Conservation (phyloP, 345 rosid species). For the Iberis pinnata region DNA sequence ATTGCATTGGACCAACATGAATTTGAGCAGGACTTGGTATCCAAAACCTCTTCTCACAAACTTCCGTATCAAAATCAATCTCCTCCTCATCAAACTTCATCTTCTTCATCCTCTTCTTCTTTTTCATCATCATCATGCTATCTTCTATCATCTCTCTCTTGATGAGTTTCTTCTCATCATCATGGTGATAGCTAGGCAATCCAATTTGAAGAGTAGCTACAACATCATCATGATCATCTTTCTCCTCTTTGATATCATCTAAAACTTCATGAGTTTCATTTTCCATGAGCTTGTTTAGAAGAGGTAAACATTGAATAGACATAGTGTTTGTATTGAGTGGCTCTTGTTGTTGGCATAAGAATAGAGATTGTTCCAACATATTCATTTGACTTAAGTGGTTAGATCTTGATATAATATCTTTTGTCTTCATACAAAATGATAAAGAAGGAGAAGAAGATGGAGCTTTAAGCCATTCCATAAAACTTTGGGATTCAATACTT, state of each 20-base stretch:
- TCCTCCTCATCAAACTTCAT: slow-evolving; percentile 7
- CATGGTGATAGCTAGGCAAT: slow-evolving; percentile 25
- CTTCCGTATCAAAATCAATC: slow-evolving; percentile 21
- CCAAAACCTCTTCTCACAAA: slow-evolving; percentile 44
- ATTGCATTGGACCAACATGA: slow-evolving; percentile 91
- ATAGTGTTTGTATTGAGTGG: slow-evolving; percentile 10
- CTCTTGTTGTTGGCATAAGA: slow-evolving; percentile 20
- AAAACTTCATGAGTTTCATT: not conserved
- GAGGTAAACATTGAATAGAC: slow-evolving; percentile 30
- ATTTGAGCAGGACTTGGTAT: slow-evolving; percentile 95
- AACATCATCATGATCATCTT: slow-evolving; percentile 3
- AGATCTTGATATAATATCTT: slow-evolving; percentile 23
- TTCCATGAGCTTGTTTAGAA: slow-evolving; percentile 33
- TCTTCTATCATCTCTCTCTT: slow-evolving; percentile 27
- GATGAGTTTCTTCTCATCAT: slow-evolving; percentile 15
- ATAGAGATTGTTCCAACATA: slow-evolving; percentile 22
- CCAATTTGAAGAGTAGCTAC: slow-evolving; percentile 32
- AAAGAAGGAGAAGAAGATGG: slow-evolving; percentile 25
- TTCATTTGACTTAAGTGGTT: slow-evolving; percentile 1
- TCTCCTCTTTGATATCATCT: slow-evolving; percentile 19
- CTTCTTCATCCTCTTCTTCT: slow-evolving; percentile 27
- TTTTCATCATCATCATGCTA: slow-evolving; percentile 20
- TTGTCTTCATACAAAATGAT: slow-evolving; percentile 20
- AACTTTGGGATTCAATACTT: slow-evolving; percentile 19
- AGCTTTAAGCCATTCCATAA: slow-evolving; percentile 30